These are phyloP conservation scores for Fomitopsis betulina DNA, from an alignment of 1,284 basidiomycete genomes.

Conservation along the genomic window DNA sequence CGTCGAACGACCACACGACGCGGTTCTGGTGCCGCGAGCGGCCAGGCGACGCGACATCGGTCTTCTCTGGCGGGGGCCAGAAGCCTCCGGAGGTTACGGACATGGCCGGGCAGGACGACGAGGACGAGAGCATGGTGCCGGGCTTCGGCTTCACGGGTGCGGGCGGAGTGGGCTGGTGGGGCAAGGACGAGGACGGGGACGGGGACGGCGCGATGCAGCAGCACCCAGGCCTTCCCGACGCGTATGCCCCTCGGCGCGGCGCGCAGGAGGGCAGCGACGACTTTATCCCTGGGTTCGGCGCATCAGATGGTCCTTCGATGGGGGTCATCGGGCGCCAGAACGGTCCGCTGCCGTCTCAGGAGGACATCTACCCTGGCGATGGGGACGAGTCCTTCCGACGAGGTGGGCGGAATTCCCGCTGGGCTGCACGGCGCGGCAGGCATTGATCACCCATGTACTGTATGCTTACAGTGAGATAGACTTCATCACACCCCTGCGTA, in stretches of 20 bases:
- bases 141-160: conserved; percentile 37
- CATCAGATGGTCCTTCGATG: conserved; percentile 11
- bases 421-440: conserved; percentile 6
- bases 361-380: conserved; percentile 35
- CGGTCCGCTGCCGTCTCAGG: conserved; percentile 34
- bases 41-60: conserved; percentile 67
- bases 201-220: conserved; percentile 7
- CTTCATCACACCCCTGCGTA: too few species aligned
- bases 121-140: conserved; percentile 56
- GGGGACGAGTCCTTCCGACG: conserved; percentile 14
- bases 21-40: conserved; percentile 94
- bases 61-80: conserved; percentile 72
- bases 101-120: conserved; percentile 58
- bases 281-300: conserved; percentile 24
- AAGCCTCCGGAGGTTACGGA: conserved; percentile 65
- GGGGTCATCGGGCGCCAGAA: conserved; percentile 30
- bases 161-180: conserved; percentile 15
- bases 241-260: conserved; percentile 4
- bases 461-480: too few species aligned
- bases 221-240: conserved; percentile 10
- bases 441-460: not conserved
- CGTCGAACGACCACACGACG: conserved; percentile 96
- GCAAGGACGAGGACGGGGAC: conserved; percentile 21
- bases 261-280: conserved; percentile 14
- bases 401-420: conserved; percentile 10